Percentiles rank a stretch among this genome's conserved stretches.
These are phyloP conservation scores for Phytophthora foliorum DNA, from an alignment of 352 stramenopile genomes.

Conservation along the genomic window DNA sequence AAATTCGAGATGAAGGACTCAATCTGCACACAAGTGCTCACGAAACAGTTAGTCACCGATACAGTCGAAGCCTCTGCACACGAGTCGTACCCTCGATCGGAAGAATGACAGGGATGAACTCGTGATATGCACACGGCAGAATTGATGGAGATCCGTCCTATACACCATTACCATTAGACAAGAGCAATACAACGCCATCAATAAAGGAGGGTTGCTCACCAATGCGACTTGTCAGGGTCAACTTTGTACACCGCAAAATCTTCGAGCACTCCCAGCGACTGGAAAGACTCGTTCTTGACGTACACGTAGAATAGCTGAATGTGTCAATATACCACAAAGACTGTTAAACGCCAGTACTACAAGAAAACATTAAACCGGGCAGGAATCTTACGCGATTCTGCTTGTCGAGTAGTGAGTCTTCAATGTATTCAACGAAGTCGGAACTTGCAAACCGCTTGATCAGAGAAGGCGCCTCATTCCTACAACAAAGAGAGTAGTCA, in stretches of 20 bases:
- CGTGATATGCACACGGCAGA: constrained; percentile 73
- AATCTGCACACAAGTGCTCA: constrained; percentile 48
- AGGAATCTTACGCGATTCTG: constrained; percentile 65
- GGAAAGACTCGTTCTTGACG: constrained; percentile 78
- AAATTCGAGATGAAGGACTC: constrained; percentile 76
- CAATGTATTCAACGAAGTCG: constrained; percentile 82
- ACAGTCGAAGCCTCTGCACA: neutral
- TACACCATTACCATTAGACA: neutral
- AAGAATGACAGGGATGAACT: constrained; percentile 82
- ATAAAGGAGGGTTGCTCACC: constrained; percentile 36
- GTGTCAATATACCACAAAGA: neutral
- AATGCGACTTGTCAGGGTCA: constrained; percentile 46
- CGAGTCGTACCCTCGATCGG: constrained; percentile 59
- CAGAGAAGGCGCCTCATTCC: constrained; percentile 77
- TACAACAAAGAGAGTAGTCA: constrained; percentile 25
- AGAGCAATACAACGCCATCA: neutral
- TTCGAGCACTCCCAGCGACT: constrained; percentile 74
- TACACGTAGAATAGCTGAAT: constrained; percentile 83
- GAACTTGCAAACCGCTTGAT: constrained; percentile 82
- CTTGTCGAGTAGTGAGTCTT: constrained; percentile 81
- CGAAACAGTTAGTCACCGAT: neutral
- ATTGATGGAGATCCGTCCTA: constrained; percentile 80
- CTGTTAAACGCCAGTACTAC: neutral
- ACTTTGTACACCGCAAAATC: constrained; percentile 72
- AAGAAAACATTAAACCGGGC: neutral